phyloP scores from a whole-genome alignment of 2,329 filamentous ascomycete species.

The Metarhizium brunneum region DNA sequence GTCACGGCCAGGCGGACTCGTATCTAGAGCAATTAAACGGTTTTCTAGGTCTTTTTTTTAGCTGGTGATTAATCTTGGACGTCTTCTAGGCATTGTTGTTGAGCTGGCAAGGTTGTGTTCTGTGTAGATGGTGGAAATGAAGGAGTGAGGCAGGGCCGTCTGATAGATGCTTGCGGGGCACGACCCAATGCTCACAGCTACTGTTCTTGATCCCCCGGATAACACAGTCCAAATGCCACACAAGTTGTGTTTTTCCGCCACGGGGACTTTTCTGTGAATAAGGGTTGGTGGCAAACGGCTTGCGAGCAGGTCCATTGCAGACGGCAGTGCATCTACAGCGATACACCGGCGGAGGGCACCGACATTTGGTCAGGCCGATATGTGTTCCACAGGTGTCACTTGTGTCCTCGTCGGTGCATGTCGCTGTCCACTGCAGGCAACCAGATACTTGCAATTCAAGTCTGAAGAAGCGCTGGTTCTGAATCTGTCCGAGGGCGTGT shows the following conservation, averaged over 20 bases:
- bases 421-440: background rate
- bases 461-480: background rate
- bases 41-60: background rate
- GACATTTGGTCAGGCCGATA: background rate
- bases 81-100: background rate
- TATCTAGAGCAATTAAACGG: background rate
- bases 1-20: background rate
- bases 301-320: too few relatives aligned
- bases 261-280: background rate
- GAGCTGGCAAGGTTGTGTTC: background rate
- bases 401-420: background rate
- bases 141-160: background rate
- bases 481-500: background rate
- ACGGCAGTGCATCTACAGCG: too few relatives aligned
- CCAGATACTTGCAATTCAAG: background rate
- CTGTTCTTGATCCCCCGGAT: too few relatives aligned
- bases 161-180: too few relatives aligned
- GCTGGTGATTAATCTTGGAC: too few relatives aligned
- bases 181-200: too few relatives aligned
- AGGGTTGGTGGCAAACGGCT: background rate
- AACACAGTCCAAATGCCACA: too few relatives aligned
- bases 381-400: background rate
- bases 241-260: background rate
- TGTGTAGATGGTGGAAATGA: too few relatives aligned
- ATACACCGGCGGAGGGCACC: too few relatives aligned